Base-by-base conservation (phyloP, 2,329 filamentous ascomycete genomes). In the Claviceps pusilla region DNA sequence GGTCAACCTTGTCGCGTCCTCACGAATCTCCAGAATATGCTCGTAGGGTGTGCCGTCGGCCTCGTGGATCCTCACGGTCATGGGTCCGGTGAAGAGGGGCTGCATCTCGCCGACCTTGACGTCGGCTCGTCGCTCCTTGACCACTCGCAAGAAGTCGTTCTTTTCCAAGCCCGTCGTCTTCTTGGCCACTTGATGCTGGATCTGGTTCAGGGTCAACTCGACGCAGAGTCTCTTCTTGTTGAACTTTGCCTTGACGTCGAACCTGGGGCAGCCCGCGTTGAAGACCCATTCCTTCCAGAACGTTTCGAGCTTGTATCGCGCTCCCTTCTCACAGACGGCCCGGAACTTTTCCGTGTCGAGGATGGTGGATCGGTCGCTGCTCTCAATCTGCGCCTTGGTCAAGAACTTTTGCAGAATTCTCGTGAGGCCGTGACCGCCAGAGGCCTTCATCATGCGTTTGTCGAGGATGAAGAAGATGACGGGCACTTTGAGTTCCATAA, bases 221-320 rank as follows among this genome's bases (percentile, higher is more conserved):
- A 98, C 89, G 33, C 91, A 90, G 4, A 97, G 76, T 61, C 94
- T 87, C 73, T 98, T 98, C 73, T 97, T 97, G 66, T 98, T 98
- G 71, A 98, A 98, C 19, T 84, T 80, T 60, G 95, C 90, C 43
- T 83, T 86, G 50, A 95, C 87, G 50, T 85, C 77, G 61, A 98
- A 95, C 46, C 83, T 80, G 0, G 94, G 93, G 62, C 90, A 97
- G 0, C 94, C 94, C 16, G 89, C 84, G 11, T 87, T 85, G 58
- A 85, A 80, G 0, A 98, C 80, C 91, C 91, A 98, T 65, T 98
- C 91, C 47, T 84, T 82, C 77, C 94, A 97, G 66, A 98, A 97
- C 0, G 81, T 77, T 58, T 98, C 93, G 0, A 96, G 78, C 33
- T 88, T 87, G 57, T 86, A 85, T 63, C 93, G 88, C 12, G 88